Evolutionary conservation across 1,139 yeast species (phyloP), one percentile per base, ranked within the genome.

Genomic region (Arxiozyma bovina): DNA sequence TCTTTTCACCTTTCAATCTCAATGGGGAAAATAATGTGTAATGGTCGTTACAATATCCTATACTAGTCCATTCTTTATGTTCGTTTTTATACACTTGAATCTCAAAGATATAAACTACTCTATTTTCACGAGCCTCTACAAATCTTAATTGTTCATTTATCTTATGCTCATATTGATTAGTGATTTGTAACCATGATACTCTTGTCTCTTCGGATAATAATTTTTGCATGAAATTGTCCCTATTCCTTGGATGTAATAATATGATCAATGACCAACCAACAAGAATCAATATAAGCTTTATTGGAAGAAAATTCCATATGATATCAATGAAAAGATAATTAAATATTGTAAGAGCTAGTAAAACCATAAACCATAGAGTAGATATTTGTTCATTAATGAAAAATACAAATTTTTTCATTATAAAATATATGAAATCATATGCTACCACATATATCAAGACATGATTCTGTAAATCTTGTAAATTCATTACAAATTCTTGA

Each of bases 381-480:
- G 88, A 81, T 3, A 82, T 62, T 50, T 79, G 77, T 62, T 85
- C 91, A 64, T 85, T 81, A 57, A 77, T 76, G 67, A 83, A 89
- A 66, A 78, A 85, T 1, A 87, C 80, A 65, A 83, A 82, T 57
- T 80, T 81, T 30, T 73, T 70, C 30, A 87, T 73, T 51, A 79
- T 57, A 65, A 76, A 71, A 25, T 76, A 72, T 6, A 80, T 56
- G 42, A 75, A 74, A 69, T 89, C 94, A 75, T 83, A 88, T 0
- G 75, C 70, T n/a, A 73, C 69, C 12, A 85, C 81, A 64, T 83
- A 87, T 20, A 83, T 67, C n/a, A 83, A 68, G 89, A 87, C 85
- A 61, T 83, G 85, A 67, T 89, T 89, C 65, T 89, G 96, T 54
- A 89, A 74, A 70, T 89, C 96, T 0, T 95, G 87, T 61, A 87